Evolutionary conservation across 768 basidiomycete genomes (phyloP), one percentile per base, ranked within the genome.

Genomic region (Suillus clintonianus): DNA sequence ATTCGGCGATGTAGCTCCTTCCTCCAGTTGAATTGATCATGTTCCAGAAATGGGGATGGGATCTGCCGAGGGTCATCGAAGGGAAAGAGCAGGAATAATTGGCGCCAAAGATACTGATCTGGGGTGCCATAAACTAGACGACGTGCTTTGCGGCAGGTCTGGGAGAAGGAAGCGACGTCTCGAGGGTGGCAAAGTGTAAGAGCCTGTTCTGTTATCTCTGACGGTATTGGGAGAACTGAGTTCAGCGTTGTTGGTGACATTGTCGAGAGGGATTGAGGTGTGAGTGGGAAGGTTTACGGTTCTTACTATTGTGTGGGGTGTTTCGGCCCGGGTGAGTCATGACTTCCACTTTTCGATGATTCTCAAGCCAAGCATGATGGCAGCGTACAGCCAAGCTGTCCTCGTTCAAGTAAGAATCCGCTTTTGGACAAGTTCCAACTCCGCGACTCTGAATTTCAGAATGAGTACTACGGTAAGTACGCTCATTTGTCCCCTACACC

Each of bases 21-120:
- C 66, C 66, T 72, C 81, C 78, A 83, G 68, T 76, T 69, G 59
- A 70, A 68, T 17, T 59, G 62, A 34, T 62, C 51, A 14, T 69
- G 66, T 51, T 59, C 27, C 61, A 45, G 6, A 50, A 67, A 59
- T 47, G 64, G 56, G 24, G 66, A 64, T 57, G 63, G 39, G n/a
- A 76, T 70, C 47, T 71, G 62, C 17, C 85, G 79, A n/a, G 89
- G 88, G 68, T 89, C 85, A 70, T 92, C 91, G 72, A 90, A 91
- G 7, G 83, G 81, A 54, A 75, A 74, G 9, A 64, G 62, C 43
- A 89, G 82, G 74, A 88, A 91, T 59, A 91, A 78, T 59, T 83
- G 78, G 60, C 87, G 85, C 90, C 90, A 93, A 45, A 93, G 81
- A 70, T 85, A 84, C 54, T 83, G 82, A 74, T 89, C 86, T 34